These are phyloP conservation scores for Podila verticillata DNA, from an alignment of 192 early-diverging fungal species.

Conservation along the genomic window DNA sequence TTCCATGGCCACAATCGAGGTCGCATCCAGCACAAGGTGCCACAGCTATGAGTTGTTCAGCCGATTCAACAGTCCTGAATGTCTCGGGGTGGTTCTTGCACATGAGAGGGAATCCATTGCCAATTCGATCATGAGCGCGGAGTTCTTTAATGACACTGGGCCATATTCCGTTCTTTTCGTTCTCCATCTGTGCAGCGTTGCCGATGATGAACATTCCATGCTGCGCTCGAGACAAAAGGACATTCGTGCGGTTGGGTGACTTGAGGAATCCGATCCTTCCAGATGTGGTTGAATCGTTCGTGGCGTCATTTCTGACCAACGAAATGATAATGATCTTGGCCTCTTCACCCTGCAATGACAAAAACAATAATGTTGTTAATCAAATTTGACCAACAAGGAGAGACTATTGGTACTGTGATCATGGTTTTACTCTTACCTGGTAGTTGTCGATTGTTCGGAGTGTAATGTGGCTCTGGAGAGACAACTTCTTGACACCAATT, in stretches of 20 bases:
- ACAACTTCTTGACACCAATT: slow-evolving; percentile 11
- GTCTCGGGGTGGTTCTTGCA: slow-evolving; percentile 60
- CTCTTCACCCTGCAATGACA: slow-evolving; percentile 43
- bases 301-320: slow-evolving; percentile 46
- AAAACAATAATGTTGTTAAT: too few species aligned
- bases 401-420: too few species aligned
- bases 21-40: slow-evolving; percentile 65
- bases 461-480: slow-evolving; percentile 38
- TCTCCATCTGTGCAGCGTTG: slow-evolving; percentile 47
- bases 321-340: slow-evolving; percentile 55
- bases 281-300: not conserved
- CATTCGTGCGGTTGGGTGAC: slow-evolving; percentile 63
- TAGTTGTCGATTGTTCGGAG: slow-evolving; percentile 59
- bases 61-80: slow-evolving; percentile 21
- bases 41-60: slow-evolving; percentile 36
- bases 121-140: slow-evolving; percentile 31
- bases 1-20: slow-evolving; percentile 37
- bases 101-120: slow-evolving; percentile 54
- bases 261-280: slow-evolving; percentile 64
- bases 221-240: slow-evolving; percentile 63
- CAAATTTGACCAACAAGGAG: too few species aligned
- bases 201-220: slow-evolving; percentile 71
- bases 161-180: too few species aligned
- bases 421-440: slow-evolving; percentile 44
- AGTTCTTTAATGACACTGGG: slow-evolving; percentile 49